Evolutionary conservation across 805 yeast species (phyloP), one percentile per base, ranked within the genome.

Genomic region (Kluyveromyces wickerhamii): DNA sequence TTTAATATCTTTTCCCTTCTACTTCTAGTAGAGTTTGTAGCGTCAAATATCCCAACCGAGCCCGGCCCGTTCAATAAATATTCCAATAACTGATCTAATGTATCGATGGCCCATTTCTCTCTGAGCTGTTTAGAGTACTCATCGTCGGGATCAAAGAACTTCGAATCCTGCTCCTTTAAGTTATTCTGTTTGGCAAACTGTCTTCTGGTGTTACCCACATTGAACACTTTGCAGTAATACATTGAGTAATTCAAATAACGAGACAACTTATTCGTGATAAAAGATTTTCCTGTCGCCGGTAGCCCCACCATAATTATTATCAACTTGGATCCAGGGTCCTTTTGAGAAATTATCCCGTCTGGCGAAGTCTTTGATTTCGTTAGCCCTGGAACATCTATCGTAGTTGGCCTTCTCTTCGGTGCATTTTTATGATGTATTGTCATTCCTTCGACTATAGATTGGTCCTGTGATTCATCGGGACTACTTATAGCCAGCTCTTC

Each of bases 51-150:
- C 2, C 96, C 98, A 7, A 89, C 96, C 5, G 88, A 77, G 2
- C 97, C 97, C 21, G 78, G 74, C 0, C 86, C 94, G 10, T 74
- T 69, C 31, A 87, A 55, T 4, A 92, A 71, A 59, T 84, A 88
- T 46, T 88, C 89, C 22, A 89, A 63, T 36, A 89, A 60, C 49
- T 80, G 82, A 40, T 86, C 89, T 38, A 89, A 63, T 0, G 98
- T 89, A 44, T 89, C 95, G 76, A 81, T 78, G 0, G 98, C 98
- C 97, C 97, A 92, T 56, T 81, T 73, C 51, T 89, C 96, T 41
- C 97, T 72, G 29, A 86, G 63, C 21, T 68, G 65, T 3, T 74
- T 74, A 12, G 80, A 74, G 10, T 72, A 63, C 26, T 66, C 59
- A 56, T 92, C 86, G 35, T 74, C 77, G 0, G 97, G 96, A 21